These are phyloP conservation scores for Isabelozyma pseudorhagii DNA, from an alignment of 805 yeast species.

Conservation along the genomic window DNA sequence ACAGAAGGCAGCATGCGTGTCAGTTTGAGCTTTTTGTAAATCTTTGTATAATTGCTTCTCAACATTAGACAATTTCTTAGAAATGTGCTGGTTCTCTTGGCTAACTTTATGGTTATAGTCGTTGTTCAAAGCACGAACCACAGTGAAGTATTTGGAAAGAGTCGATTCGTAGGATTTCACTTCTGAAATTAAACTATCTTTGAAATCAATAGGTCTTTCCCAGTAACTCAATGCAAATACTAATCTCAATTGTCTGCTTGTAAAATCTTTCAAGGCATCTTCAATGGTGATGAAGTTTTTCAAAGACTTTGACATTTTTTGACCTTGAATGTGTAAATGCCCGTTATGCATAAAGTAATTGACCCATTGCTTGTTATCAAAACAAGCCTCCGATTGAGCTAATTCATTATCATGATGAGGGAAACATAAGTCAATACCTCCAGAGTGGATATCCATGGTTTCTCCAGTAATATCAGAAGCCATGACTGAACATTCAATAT, in stretches of 20 bases:
- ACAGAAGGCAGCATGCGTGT: slow-evolving; percentile 75
- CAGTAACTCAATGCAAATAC: slow-evolving; percentile 90
- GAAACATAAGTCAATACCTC: slow-evolving; percentile 95
- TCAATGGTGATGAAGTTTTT: slow-evolving; percentile 94
- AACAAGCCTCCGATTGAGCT: slow-evolving; percentile 95
- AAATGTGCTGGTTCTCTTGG: slow-evolving; percentile 46
- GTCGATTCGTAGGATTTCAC: slow-evolving; percentile 74
- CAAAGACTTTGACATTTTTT: slow-evolving; percentile 93
- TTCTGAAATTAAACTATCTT: slow-evolving; percentile 72
- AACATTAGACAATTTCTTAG: slow-evolving; percentile 54
- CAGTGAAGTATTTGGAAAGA: slow-evolving; percentile 78
- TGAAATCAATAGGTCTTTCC: slow-evolving; percentile 92
- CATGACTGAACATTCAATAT: slow-evolving; percentile 98
- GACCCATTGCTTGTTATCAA: slow-evolving; percentile 89
- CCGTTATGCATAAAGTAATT: slow-evolving; percentile 97
- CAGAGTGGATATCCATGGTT: slow-evolving; percentile 90
- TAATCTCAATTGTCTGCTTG: slow-evolving; percentile 81
- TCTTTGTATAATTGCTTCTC: slow-evolving; percentile 58
- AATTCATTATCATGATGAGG: slow-evolving; percentile 99
- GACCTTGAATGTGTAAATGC: slow-evolving; percentile 97
- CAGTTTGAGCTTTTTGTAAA: slow-evolving; percentile 49
- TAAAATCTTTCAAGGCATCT: slow-evolving; percentile 72
- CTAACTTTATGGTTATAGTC: slow-evolving; percentile 55
- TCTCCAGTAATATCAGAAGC: slow-evolving; percentile 85
- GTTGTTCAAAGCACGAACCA: slow-evolving; percentile 73